These are phyloP conservation scores for Botrytis squamosa DNA, from an alignment of 2,329 filamentous ascomycete genomes.

Conservation along the genomic window DNA sequence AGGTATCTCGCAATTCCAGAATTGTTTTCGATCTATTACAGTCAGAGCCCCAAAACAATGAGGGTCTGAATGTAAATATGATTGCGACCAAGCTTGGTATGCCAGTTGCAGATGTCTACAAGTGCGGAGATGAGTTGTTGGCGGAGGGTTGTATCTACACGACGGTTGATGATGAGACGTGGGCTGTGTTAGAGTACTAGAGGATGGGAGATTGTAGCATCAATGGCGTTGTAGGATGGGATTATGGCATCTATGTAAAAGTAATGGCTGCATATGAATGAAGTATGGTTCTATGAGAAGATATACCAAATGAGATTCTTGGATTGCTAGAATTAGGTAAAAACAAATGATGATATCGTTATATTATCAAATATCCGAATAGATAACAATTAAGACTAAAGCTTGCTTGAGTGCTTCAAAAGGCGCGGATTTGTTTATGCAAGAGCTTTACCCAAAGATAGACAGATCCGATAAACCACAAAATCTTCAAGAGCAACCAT, in stretches of 20 bases:
- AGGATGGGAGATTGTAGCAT: not conserved
- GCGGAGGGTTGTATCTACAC: conserved; percentile 76
- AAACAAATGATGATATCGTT: not conserved
- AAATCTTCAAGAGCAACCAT: too few species aligned
- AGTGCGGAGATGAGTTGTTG: conserved; percentile 79
- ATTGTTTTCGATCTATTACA: conserved; percentile 72
- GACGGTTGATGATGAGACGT: conserved; percentile 90
- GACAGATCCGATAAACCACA: not conserved
- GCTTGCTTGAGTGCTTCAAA: not conserved
- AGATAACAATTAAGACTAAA: not conserved
- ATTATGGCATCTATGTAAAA: conserved; percentile 8
- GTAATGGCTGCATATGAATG: conserved; percentile 10
- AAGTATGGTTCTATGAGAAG: conserved; percentile 9
- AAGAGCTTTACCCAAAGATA: not conserved
- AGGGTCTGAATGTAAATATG: conserved; percentile 78
- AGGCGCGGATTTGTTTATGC: too few species aligned
- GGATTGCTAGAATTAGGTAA: not conserved
- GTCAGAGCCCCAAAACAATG: conserved; percentile 67
- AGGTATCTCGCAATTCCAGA: conserved; percentile 55
- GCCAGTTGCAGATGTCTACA: conserved; percentile 67
- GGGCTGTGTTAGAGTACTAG: conserved; percentile 74
- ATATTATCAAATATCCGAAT: not conserved
- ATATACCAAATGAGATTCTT: not conserved
- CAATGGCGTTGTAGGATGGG: conserved; percentile 28
- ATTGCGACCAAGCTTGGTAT: conserved; percentile 68